phyloP scores from a whole-genome alignment of 148 eudicot genomes.

The Rhododendron vialii region DNA sequence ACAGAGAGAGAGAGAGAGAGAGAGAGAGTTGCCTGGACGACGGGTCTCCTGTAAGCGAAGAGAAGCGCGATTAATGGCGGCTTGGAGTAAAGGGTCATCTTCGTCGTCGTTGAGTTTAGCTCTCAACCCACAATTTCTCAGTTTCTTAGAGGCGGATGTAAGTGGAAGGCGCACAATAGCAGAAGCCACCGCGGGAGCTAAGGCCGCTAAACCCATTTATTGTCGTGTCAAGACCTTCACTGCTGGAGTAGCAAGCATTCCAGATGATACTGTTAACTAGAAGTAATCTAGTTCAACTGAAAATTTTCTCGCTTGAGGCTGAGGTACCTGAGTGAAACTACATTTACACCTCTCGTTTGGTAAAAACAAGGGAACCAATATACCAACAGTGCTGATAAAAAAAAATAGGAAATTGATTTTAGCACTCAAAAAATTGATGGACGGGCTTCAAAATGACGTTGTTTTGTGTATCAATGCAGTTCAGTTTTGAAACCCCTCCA shows the following conservation, averaged over 20 bases:
- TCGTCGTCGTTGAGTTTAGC: slow-evolving; percentile 33
- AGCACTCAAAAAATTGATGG: too few relatives aligned
- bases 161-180: slow-evolving; percentile 2
- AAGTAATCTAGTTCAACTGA: background rate
- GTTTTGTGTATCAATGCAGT: too few relatives aligned
- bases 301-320: too few relatives aligned
- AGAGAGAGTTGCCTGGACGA: slow-evolving; percentile 45
- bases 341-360: too few relatives aligned
- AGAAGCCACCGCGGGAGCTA: slow-evolving; percentile 1
- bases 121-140: slow-evolving; percentile 12
- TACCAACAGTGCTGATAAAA: too few relatives aligned
- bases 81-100: slow-evolving; percentile 39
- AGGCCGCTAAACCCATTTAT: slow-evolving; percentile 17
- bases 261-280: background rate
- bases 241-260: background rate
- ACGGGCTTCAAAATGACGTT: too few relatives aligned
- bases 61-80: slow-evolving; percentile 50
- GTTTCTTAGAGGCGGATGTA: background rate
- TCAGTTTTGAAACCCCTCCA: too few relatives aligned
- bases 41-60: slow-evolving; percentile 70
- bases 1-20: slow-evolving; percentile 5
- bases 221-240: background rate
- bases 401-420: too few relatives aligned
- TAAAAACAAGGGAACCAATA: too few relatives aligned
- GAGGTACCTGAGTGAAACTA: too few relatives aligned